Evolutionary conservation across 2,329 filamentous ascomycete genomes (phyloP).

Genomic region (Dryadomyces quercus-mongolicae): DNA sequence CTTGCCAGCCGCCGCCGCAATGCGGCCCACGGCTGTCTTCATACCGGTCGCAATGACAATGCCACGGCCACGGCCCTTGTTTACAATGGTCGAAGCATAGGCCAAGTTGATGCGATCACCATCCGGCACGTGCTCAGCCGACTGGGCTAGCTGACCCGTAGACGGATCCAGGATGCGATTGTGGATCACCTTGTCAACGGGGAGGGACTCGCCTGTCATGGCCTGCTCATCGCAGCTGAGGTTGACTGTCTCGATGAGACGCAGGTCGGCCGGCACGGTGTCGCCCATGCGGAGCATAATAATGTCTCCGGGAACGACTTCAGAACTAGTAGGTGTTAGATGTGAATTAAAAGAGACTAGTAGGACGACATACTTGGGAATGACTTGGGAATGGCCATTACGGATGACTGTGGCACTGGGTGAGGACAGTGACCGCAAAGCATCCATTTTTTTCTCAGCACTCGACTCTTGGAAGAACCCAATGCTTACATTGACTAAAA

Average conservation of each 20-base stretch:
- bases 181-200: conserved; percentile 53
- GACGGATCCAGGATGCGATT: conserved; percentile 30
- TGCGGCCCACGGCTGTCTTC: conserved; percentile 64
- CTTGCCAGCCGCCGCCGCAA: conserved; percentile 51
- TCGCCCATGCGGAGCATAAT: conserved; percentile 58
- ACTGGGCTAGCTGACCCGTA: conserved; percentile 31
- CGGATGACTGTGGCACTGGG: conserved; percentile 51
- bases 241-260: conserved; percentile 63
- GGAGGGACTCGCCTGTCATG: conserved; percentile 64
- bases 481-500: conserved; percentile 54
- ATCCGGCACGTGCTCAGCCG: conserved; percentile 44
- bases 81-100: conserved; percentile 62
- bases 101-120: conserved; percentile 65
- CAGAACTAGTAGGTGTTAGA: conserved; percentile 26
- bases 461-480: conserved; percentile 54
- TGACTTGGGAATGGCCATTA: conserved; percentile 43
- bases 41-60: conserved; percentile 65
- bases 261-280: conserved; percentile 62
- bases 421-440: conserved; percentile 46
- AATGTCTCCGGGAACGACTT: conserved; percentile 62
- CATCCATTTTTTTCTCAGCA: conserved; percentile 56
- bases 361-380: conserved; percentile 37
- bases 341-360: neutral
- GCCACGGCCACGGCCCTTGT: conserved; percentile 59
- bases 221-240: conserved; percentile 68